Base-by-base conservation (phyloP, 768 basidiomycete species). In the Mrakia blollopis region DNA sequence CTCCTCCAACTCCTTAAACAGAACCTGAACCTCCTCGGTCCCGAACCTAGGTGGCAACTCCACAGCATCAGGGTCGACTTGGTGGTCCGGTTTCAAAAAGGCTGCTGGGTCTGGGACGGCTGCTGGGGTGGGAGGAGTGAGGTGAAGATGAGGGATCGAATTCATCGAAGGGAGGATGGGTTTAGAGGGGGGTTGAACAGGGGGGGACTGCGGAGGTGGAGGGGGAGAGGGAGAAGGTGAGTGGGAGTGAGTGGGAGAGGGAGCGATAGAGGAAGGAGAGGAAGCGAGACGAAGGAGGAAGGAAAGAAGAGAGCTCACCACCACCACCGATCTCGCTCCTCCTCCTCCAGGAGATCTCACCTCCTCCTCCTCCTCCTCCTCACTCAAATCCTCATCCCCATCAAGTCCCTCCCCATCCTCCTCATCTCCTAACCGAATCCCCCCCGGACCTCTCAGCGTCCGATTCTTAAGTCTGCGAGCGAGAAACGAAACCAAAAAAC, bases 71-170 rank as follows among this genome's bases (percentile, higher is more conserved):
- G n/a, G n/a, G n/a, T n/a, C n/a, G n/a, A n/a, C n/a, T n/a, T n/a
- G n/a, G n/a, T n/a, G n/a, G n/a, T n/a, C n/a, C n/a, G 44, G 65
- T 7, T 68, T 39, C 7, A 68, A 68, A 39, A 68, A 44, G 1
- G 65, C 65, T n/a, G 65, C 18, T 35, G 86, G 89, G 79, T 23
- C 79, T 32, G 86, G 89, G 79, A 13, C 79, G 52, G 3, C 80
- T 44, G 13, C 80, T 54, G 11, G 76, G 44, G 60, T 77, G 35
- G 60, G 78, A 69, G 61, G 76, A 44, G 41, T 77, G 71, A 52
- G 35, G 37, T 68, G 25, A n/a, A 68, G 35, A n/a, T 68, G 65
- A n/a, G 35, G 37, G 65, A 39, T 35, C 50, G 35, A 10, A 44
- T n/a, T n/a, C n/a, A n/a, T n/a, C n/a, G 62, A 9, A 23, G 54